A percentile compares a stretch with the other conserved stretches of the same genome.
These are phyloP conservation scores for Alternaria consortialis DNA, from an alignment of 2,329 filamentous ascomycete species.

Conservation along the genomic window DNA sequence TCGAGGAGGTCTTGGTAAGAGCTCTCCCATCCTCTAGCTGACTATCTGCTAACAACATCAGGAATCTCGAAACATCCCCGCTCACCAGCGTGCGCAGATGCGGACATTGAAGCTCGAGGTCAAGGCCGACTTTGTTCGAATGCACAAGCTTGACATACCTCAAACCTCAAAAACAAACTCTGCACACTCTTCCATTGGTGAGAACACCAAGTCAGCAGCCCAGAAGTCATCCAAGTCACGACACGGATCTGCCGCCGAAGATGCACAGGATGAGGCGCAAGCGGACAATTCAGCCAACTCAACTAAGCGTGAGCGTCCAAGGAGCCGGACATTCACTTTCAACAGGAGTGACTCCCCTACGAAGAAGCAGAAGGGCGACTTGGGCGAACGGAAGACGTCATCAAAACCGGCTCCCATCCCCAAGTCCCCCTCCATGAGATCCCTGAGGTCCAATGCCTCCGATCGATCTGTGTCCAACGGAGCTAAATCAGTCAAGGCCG, in stretches of 20 bases:
- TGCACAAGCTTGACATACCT: constrained; percentile 75
- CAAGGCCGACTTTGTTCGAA: constrained; percentile 94
- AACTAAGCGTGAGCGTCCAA: constrained; percentile 60
- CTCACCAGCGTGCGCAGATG: constrained; percentile 95
- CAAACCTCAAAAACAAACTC: constrained; percentile 59
- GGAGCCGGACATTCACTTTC: constrained; percentile 82
- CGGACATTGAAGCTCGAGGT: constrained; percentile 85
- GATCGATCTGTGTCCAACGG: constrained; percentile 71
- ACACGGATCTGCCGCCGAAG: constrained; percentile 39
- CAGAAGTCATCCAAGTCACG: constrained; percentile 49
- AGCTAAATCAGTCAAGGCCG: constrained; percentile 76
- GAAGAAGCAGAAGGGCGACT: constrained; percentile 76
- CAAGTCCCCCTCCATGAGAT: constrained; percentile 67
- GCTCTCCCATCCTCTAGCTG: constrained; percentile 35
- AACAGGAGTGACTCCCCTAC: constrained; percentile 75
- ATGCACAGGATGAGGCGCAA: constrained; percentile 18
- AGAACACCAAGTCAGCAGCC: constrained; percentile 57
- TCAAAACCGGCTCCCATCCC: constrained; percentile 77
- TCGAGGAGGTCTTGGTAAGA: constrained; percentile 68
- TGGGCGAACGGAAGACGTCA: constrained; percentile 60
- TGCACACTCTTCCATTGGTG: constrained; percentile 49
- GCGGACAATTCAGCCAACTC: constrained; percentile 33
- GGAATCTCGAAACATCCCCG: constrained; percentile 90
- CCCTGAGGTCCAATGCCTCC: constrained; percentile 63
- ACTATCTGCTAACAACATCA: constrained; percentile 58